A percentile compares a stretch with the other conserved stretches of the same genome.
Evolutionary conservation across 2,329 filamentous ascomycete genomes (phyloP).

Genomic region (Elsinoe batatas): DNA sequence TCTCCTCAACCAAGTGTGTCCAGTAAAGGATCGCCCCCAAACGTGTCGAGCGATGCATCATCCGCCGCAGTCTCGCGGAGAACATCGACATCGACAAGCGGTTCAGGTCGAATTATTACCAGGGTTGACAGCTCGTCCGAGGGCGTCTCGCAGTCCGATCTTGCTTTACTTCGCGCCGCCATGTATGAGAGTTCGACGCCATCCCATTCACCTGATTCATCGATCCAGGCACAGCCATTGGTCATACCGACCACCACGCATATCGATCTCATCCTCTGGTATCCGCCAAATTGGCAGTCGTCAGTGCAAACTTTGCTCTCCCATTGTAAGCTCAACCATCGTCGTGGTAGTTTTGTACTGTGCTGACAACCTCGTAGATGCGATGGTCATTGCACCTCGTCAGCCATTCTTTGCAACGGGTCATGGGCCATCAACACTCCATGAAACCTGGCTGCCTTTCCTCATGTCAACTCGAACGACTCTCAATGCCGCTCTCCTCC

Average conservation of each 20-base stretch:
- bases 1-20: not conserved
- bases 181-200: not conserved
- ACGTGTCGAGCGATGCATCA: not conserved
- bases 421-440: slow-evolving; percentile 21
- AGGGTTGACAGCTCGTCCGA: not conserved
- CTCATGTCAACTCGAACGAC: slow-evolving; percentile 31
- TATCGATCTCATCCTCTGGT: not conserved
- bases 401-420: not conserved
- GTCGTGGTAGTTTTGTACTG: too few species aligned
- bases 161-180: not conserved
- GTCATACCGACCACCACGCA: not conserved
- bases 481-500: slow-evolving; percentile 34
- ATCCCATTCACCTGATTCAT: not conserved
- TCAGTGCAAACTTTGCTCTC: not conserved
- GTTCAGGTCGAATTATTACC: not conserved
- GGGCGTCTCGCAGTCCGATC: not conserved
- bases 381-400: not conserved
- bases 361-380: not conserved
- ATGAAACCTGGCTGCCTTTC: slow-evolving; percentile 33
- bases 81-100: not conserved
- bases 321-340: not conserved
- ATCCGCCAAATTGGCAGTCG: not conserved
- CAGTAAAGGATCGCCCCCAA: not conserved
- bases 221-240: not conserved
- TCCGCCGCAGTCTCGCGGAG: not conserved